phyloP scores from a whole-genome alignment of 441 rosid genomes.

The Brassica hybrid region DNA sequence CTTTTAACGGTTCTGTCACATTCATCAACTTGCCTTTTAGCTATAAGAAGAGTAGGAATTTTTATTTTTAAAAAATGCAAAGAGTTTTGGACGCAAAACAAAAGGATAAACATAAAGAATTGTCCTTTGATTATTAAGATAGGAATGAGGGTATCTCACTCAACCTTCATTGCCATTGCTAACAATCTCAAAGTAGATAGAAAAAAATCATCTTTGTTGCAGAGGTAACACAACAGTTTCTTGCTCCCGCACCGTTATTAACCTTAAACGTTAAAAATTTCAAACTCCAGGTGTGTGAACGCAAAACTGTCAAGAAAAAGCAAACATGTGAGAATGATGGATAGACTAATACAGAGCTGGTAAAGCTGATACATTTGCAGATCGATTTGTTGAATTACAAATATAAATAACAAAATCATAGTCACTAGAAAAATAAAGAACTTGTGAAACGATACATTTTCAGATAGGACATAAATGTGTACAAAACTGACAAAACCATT shows the following conservation, averaged over 20 bases:
- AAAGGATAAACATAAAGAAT: neutral
- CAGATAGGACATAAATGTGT: too few species aligned
- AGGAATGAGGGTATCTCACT: neutral
- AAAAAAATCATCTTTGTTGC: neutral
- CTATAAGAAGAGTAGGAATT: neutral
- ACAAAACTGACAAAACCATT: neutral
- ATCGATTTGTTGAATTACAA: too few species aligned
- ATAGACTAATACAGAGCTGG: neutral
- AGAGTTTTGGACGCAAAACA: neutral
- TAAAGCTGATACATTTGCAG: neutral
- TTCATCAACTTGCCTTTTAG: neutral
- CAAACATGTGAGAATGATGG: neutral
- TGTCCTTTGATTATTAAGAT: neutral
- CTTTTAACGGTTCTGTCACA: neutral
- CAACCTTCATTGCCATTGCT: neutral
- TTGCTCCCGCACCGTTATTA: neutral
- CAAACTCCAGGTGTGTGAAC: constrained; percentile 39
- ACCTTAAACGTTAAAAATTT: neutral
- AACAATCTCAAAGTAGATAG: neutral
- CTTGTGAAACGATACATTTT: too few species aligned
- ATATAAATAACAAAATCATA: too few species aligned
- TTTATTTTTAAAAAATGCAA: too few species aligned
- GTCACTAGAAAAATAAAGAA: too few species aligned
- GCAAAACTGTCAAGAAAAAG: constrained; percentile 30
- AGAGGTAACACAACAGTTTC: neutral